phyloP scores from a whole-genome alignment of 176 grass and related monocot species.

The Zea luxurians region DNA sequence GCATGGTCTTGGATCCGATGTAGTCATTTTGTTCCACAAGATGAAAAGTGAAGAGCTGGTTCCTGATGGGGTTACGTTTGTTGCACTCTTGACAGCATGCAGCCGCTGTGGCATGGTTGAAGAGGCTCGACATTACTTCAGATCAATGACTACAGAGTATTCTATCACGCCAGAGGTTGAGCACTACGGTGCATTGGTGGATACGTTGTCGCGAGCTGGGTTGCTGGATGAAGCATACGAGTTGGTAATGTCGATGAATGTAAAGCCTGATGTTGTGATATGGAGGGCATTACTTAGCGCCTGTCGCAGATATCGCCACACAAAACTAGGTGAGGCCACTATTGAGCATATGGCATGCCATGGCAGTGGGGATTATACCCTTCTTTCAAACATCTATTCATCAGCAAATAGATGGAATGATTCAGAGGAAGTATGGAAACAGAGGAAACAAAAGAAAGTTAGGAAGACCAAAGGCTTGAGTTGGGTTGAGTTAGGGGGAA shows the following conservation, averaged over 20 bases:
- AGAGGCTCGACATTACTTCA: slow-evolving; percentile 52
- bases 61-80: slow-evolving; percentile 66
- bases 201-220: slow-evolving; percentile 59
- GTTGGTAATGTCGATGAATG: slow-evolving; percentile 50
- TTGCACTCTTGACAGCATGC: slow-evolving; percentile 69
- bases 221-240: slow-evolving; percentile 67
- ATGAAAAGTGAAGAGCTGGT: slow-evolving; percentile 56
- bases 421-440: slow-evolving; percentile 59
- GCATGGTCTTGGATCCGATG: slow-evolving; percentile 62
- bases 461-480: slow-evolving; percentile 67
- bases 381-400: slow-evolving; percentile 76
- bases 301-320: slow-evolving; percentile 44
- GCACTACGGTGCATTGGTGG: slow-evolving; percentile 74
- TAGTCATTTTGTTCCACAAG: slow-evolving; percentile 40
- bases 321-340: slow-evolving; percentile 51
- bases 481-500: slow-evolving; percentile 59
- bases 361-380: slow-evolving; percentile 63
- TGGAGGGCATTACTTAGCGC: slow-evolving; percentile 74
- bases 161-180: slow-evolving; percentile 51
- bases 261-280: slow-evolving; percentile 62
- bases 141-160: slow-evolving; percentile 52
- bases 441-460: slow-evolving; percentile 56
- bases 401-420: slow-evolving; percentile 58
- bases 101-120: slow-evolving; percentile 67
- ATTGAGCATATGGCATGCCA: slow-evolving; percentile 42